Percentiles rank a stretch among this genome's conserved stretches.
These are phyloP conservation scores for Vaccinium myrtillus DNA, from an alignment of 148 eudicot species.

Conservation along the genomic window DNA sequence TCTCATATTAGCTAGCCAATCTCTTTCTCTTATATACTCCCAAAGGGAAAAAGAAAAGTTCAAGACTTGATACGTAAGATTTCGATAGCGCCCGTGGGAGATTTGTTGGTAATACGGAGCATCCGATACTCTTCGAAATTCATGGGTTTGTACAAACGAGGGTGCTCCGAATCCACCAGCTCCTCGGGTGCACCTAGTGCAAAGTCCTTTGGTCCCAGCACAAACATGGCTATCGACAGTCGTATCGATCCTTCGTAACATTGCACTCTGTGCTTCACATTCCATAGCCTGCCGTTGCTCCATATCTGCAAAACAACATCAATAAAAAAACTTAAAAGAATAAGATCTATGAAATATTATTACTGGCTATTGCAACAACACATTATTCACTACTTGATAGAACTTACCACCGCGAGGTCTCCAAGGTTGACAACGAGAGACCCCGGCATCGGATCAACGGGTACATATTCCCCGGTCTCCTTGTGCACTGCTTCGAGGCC, in stretches of 20 bases:
- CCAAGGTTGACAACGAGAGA: slow-evolving; percentile 56
- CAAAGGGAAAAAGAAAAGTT: background rate
- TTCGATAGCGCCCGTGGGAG: slow-evolving; percentile 2
- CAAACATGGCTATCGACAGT: slow-evolving; percentile 9
- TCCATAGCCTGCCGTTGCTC: slow-evolving; percentile 19
- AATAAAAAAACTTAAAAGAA: too few relatives aligned
- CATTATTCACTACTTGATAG: background rate
- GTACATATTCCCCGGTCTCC: slow-evolving; percentile 28
- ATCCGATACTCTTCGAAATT: slow-evolving; percentile 12
- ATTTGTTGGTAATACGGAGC: slow-evolving; percentile 1
- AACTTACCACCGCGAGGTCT: slow-evolving; percentile 30
- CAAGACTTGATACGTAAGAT: slow-evolving; percentile 8
- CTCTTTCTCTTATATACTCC: too few relatives aligned
- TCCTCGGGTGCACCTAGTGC: background rate
- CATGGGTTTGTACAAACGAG: background rate
- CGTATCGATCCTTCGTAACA: slow-evolving; percentile 20
- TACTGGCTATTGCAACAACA: background rate
- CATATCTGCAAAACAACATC: slow-evolving; percentile 9
- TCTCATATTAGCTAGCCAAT: too few relatives aligned
- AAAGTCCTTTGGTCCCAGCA: slow-evolving; percentile 12
- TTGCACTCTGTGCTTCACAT: slow-evolving; percentile 18
- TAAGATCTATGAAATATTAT: too few relatives aligned
- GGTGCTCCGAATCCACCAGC: background rate
- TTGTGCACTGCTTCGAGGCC: slow-evolving; percentile 56
- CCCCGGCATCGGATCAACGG: slow-evolving; percentile 46